Evolutionary conservation across 768 basidiomycete species (phyloP).

Genomic region (Dictyophora rubrovolvata): DNA sequence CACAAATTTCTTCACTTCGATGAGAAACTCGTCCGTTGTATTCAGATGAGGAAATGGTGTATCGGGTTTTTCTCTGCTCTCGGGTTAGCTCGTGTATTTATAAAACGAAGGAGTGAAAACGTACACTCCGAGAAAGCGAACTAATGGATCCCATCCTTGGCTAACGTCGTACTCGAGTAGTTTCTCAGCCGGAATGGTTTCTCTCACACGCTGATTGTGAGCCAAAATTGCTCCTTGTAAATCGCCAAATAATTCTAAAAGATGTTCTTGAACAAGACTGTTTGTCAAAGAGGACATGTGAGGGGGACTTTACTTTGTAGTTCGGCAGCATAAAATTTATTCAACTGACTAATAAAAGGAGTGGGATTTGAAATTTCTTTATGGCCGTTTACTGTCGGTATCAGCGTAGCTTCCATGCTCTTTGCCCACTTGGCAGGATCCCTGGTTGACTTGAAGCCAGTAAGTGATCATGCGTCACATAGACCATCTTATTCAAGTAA

Average conservation of each 20-base stretch:
- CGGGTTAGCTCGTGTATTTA: background rate
- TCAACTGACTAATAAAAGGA: no score
- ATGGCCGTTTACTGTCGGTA: background rate
- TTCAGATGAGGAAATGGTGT: background rate
- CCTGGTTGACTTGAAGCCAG: background rate
- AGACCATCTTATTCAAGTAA: background rate
- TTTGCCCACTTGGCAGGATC: background rate
- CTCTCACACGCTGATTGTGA: conserved; percentile 1
- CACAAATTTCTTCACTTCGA: no score
- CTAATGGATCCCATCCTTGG: conserved; percentile 4
- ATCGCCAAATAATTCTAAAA: background rate
- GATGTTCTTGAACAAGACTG: no score
- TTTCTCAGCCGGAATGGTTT: background rate
- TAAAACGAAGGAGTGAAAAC: background rate
- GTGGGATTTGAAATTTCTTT: no score
- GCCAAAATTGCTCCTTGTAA: background rate
- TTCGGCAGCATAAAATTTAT: no score
- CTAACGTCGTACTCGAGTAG: conserved; percentile 4
- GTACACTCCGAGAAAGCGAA: conserved; percentile 2
- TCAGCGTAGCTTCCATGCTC: background rate
- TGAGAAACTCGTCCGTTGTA: background rate
- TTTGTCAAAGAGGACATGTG: no score
- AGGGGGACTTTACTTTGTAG: no score
- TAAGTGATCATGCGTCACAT: no score
- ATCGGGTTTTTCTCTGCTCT: background rate